Conservation (phyloP, 2,329 filamentous ascomycete species). For the Penicillium occitanis region DNA sequence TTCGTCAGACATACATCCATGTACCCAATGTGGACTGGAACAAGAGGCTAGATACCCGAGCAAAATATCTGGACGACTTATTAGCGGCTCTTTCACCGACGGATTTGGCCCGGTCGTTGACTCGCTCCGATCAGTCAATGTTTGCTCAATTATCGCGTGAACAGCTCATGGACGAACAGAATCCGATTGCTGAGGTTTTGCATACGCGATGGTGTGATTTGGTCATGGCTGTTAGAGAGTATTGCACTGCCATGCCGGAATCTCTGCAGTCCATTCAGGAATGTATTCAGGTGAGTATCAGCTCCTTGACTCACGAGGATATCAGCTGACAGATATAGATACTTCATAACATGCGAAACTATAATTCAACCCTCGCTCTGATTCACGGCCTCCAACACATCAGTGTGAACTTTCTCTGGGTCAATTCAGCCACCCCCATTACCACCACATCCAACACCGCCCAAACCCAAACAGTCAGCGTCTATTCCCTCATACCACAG, state of each 20-base stretch:
- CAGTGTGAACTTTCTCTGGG: conserved; percentile 29
- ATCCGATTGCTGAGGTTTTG: conserved; percentile 27
- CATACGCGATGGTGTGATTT: conserved; percentile 34
- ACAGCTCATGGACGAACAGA: conserved; percentile 28
- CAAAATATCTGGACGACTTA: conserved; percentile 37
- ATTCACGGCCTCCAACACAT: conserved; percentile 39
- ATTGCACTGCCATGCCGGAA: conserved; percentile 39
- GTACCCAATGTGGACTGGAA: conserved; percentile 37
- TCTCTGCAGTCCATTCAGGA: conserved; percentile 35
- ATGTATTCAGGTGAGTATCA: conserved; percentile 35
- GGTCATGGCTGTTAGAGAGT: conserved; percentile 39
- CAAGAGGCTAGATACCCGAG: conserved; percentile 32
- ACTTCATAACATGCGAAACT: conserved; percentile 34
- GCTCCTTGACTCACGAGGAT: not conserved
- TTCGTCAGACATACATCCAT: conserved; percentile 37
- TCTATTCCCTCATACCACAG: conserved; percentile 29
- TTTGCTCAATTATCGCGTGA: conserved; percentile 32
- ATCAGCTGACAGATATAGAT: conserved; percentile 25
- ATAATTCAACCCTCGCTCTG: conserved; percentile 40
- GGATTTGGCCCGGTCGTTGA: conserved; percentile 37
- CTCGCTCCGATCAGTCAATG: conserved; percentile 30
- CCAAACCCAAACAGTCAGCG: conserved; percentile 23
- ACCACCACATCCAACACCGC: not conserved
- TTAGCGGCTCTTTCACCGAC: conserved; percentile 33
- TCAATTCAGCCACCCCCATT: conserved; percentile 18